Percentiles rank a stretch among this genome's conserved stretches.
phyloP scores from a whole-genome alignment of 805 yeast genomes.

The Sugiyamaella smithiae region DNA sequence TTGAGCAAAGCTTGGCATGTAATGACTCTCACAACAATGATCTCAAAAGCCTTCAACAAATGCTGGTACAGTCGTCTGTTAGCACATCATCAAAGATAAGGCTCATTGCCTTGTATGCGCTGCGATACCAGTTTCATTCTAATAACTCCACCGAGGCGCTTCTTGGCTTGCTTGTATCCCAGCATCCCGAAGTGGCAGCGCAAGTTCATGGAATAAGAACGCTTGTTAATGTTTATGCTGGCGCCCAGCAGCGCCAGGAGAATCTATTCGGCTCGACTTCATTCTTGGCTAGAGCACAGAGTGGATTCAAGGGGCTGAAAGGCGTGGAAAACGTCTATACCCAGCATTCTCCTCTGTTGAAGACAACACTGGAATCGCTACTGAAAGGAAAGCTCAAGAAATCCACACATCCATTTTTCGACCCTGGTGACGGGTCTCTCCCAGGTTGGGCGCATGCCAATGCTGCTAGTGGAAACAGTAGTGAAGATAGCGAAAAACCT shows the following conservation, averaged over 20 bases:
- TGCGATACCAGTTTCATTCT: constrained; percentile 60
- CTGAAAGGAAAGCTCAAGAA: constrained; percentile 42
- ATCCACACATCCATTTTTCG: constrained; percentile 44
- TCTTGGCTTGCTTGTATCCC: constrained; percentile 22
- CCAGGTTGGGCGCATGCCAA: constrained; percentile 26
- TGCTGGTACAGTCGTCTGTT: constrained; percentile 45
- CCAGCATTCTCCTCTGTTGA: constrained; percentile 83
- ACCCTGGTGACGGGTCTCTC: constrained; percentile 34
- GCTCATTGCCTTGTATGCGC: constrained; percentile 67
- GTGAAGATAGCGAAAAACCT: constrained; percentile 32
- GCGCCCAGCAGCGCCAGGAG: constrained; percentile 44
- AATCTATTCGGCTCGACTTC: constrained; percentile 39
- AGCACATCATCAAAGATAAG: constrained; percentile 62
- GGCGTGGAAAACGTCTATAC: constrained; percentile 64
- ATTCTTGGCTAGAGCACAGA: constrained; percentile 40
- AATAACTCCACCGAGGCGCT: constrained; percentile 40
- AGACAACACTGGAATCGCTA: constrained; percentile 42
- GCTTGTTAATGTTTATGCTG: constrained; percentile 43
- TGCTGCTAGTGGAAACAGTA: constrained; percentile 14
- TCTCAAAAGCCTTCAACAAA: constrained; percentile 50
- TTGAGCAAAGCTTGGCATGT: constrained; percentile 82
- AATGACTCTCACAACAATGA: constrained; percentile 58
- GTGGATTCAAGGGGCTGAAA: constrained; percentile 42
- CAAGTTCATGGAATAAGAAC: constrained; percentile 45
- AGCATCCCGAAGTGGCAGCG: constrained; percentile 28